A percentile compares a stretch with the other conserved stretches of the same genome.
Conservation (phyloP, 2,329 filamentous ascomycete genomes). For the Fusarium paranaense region DNA sequence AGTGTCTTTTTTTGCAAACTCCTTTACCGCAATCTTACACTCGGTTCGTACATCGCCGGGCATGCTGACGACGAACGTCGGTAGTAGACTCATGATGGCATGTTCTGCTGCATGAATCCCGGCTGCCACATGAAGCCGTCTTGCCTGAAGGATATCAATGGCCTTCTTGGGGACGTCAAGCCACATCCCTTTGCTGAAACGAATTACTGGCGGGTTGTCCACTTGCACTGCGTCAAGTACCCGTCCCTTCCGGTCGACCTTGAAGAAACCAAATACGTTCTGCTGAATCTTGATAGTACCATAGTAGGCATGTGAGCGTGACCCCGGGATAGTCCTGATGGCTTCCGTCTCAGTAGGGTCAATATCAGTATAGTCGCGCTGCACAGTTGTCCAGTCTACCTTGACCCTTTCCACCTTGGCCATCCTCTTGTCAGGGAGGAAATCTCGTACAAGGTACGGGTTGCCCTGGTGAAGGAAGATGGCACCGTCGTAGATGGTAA, state of each 20-base stretch:
- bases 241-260: conserved; percentile 85
- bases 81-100: conserved; percentile 86
- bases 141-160: conserved; percentile 79
- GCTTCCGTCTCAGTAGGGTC: conserved; percentile 93
- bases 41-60: conserved; percentile 94
- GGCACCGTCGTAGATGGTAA: conserved; percentile 95
- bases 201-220: conserved; percentile 90
- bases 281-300: conserved; percentile 88
- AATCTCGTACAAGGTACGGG: conserved; percentile 91
- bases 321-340: conserved; percentile 76
- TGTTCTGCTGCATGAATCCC: conserved; percentile 97
- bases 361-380: conserved; percentile 93
- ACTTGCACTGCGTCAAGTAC: conserved; percentile 94
- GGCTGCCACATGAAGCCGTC: conserved; percentile 83
- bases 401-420: conserved; percentile 90
- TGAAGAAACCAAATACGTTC: conserved; percentile 96
- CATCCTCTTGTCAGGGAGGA: conserved; percentile 81
- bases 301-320: conserved; percentile 80
- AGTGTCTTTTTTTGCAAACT: conserved; percentile 79
- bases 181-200: conserved; percentile 93
- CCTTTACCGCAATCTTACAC: conserved; percentile 90
- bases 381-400: conserved; percentile 94
- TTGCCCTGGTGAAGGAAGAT: conserved; percentile 98
- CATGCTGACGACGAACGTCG: conserved; percentile 89
- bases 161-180: conserved; percentile 86